Conservation (phyloP, 2,329 filamentous ascomycete genomes). For the Dothideomycetidae sp. region DNA sequence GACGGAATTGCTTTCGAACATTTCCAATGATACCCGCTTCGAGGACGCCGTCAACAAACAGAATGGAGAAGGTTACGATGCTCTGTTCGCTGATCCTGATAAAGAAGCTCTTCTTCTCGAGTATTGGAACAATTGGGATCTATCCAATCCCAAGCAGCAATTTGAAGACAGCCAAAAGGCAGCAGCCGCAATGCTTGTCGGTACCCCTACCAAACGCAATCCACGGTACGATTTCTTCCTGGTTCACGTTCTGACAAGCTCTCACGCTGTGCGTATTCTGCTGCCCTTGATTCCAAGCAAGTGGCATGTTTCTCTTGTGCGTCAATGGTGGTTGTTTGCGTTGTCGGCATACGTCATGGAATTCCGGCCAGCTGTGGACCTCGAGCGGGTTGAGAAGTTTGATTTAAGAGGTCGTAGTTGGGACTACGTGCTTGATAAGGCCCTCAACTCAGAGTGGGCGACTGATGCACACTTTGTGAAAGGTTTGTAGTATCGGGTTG, state of each 20-base stretch:
- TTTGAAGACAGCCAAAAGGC: slow-evolving; percentile 56
- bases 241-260: slow-evolving; percentile 68
- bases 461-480: slow-evolving; percentile 79
- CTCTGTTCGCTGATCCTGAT: slow-evolving; percentile 56
- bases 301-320: slow-evolving; percentile 58
- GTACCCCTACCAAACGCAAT: slow-evolving; percentile 36
- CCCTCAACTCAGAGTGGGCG: slow-evolving; percentile 51
- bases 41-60: slow-evolving; percentile 48
- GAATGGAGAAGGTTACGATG: slow-evolving; percentile 46
- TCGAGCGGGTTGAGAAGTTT: slow-evolving; percentile 45
- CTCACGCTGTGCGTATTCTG: slow-evolving; percentile 76
- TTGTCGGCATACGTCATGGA: slow-evolving; percentile 65
- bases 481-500: slow-evolving; percentile 37
- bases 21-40: slow-evolving; percentile 56
- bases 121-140: slow-evolving; percentile 81
- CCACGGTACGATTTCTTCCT: slow-evolving; percentile 69
- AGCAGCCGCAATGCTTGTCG: slow-evolving; percentile 46
- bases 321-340: slow-evolving; percentile 82
- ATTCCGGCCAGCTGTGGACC: slow-evolving; percentile 55
- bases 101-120: slow-evolving; percentile 60
- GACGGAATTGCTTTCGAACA: slow-evolving; percentile 54
- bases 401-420: slow-evolving; percentile 56
- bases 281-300: slow-evolving; percentile 60
- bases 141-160: slow-evolving; percentile 54
- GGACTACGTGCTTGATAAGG: slow-evolving; percentile 60